Base-by-base conservation (phyloP, 2,329 filamentous ascomycete species). In the Penicillium sp. region DNA sequence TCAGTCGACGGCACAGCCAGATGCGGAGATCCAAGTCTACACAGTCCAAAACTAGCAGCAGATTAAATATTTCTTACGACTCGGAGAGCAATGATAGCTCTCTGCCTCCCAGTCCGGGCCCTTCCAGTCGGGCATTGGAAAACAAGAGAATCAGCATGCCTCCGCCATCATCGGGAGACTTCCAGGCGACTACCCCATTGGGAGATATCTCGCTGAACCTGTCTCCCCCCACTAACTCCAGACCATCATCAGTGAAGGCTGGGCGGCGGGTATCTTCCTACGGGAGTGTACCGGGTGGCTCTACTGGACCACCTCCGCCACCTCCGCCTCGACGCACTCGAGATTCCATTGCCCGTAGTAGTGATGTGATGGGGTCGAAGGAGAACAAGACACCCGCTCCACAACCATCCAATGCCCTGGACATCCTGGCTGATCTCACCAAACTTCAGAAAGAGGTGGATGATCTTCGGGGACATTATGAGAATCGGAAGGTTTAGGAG, bases 361-460 rank as follows among this genome's bases (percentile, higher is more conserved):
- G 67, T 54, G 69, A 72, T 39, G 59, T 55, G 47, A 51, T 62
- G 23, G 52, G 56, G 5, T 59, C 67, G 25, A 66, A 66, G 39
- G 48, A 67, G 52, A 55, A 69, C 50, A 31, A 51, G 31, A 58
- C 59, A 40, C 59, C 70, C 33, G 57, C 70, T 31, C 65, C 64
- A 69, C 78, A 68, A 69, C 78, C 55, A 62, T 76, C 76, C 10
- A 73, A 76, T 51, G 75, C 77, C 1, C 72, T 74, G 41, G 84
- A 89, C 67, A 90, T 92, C 58, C 73, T 93, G 63, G 88, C 88
- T 1, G 88, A 92, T 70, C 74, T 93, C 54, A 83, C 84, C 46
- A 85, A 86, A 23, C 74, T 93, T 60, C 89, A 91, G 73, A 82
- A 83, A 68, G 90, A 93, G 68, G 89, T 93, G 39, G 89, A 93